Conservation (phyloP, 176 grass and related monocot genomes). For the Oryza glaberrima region DNA sequence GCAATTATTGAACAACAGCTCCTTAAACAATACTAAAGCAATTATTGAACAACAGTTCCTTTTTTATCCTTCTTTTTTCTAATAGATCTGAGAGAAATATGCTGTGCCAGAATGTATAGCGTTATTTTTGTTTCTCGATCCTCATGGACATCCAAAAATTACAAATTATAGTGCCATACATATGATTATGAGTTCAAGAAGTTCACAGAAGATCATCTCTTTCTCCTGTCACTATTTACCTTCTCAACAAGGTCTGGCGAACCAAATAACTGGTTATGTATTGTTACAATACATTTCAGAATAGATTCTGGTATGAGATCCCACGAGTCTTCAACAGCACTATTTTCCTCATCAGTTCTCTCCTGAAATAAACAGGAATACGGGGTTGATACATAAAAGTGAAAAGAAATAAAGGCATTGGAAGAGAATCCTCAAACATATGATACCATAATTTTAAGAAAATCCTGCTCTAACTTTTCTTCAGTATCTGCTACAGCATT, state of each 20-base stretch:
- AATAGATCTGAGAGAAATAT: conserved; percentile 8
- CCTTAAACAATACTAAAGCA: not conserved
- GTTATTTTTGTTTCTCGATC: conserved; percentile 18
- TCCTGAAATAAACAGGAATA: conserved; percentile 54
- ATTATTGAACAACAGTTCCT: not conserved
- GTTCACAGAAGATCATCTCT: conserved; percentile 10
- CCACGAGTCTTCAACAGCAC: conserved; percentile 59
- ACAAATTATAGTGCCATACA: not conserved
- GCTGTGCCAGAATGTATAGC: not conserved
- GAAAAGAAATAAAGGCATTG: conserved; percentile 21
- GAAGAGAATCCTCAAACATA: conserved; percentile 11
- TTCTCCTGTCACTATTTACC: conserved; percentile 52
- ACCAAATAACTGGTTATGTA: conserved; percentile 86
- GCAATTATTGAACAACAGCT: not conserved
- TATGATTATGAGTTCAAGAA: not conserved
- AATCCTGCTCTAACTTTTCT: conserved; percentile 69
- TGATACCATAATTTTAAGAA: conserved; percentile 57
- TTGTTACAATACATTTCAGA: conserved; percentile 62
- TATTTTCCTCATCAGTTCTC: conserved; percentile 49
- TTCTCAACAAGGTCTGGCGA: conserved; percentile 73
- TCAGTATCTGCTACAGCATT: conserved; percentile 48
- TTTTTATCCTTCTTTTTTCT: not conserved
- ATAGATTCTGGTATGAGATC: conserved; percentile 70
- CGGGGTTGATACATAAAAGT: conserved; percentile 7
- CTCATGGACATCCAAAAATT: not conserved